Conservation (phyloP, 257 asterid genomes). For the Scutellaria baicalensis region DNA sequence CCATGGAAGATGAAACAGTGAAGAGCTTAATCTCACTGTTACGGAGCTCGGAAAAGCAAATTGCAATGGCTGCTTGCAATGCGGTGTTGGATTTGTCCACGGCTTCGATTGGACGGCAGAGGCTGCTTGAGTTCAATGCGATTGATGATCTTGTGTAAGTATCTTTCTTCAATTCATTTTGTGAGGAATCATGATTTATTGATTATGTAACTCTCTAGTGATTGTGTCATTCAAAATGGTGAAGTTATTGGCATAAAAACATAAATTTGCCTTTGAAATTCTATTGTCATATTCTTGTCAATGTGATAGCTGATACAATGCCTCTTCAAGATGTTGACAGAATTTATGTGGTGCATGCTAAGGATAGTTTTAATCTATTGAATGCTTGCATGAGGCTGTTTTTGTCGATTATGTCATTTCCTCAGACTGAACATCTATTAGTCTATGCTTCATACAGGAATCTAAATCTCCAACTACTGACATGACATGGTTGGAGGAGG, state of each 20-base stretch:
- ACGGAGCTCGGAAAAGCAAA: slow-evolving; percentile 25
- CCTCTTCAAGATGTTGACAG: neutral
- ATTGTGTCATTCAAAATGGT: too few relatives aligned
- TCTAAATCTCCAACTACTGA: slow-evolving; percentile 24
- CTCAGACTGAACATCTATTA: slow-evolving; percentile 34
- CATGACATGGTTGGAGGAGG: slow-evolving; percentile 27
- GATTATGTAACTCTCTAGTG: neutral
- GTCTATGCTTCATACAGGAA: slow-evolving; percentile 59
- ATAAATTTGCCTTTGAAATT: neutral
- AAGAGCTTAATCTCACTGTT: slow-evolving; percentile 44
- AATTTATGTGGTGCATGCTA: neutral
- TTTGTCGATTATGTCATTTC: neutral
- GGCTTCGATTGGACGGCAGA: slow-evolving; percentile 42
- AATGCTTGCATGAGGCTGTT: neutral
- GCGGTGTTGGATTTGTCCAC: slow-evolving; percentile 66
- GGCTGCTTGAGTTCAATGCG: slow-evolving; percentile 42
- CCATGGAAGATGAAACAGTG: slow-evolving; percentile 43
- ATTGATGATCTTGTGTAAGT: slow-evolving; percentile 59
- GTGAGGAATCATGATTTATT: neutral
- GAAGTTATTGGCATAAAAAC: neutral
- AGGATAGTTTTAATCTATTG: neutral
- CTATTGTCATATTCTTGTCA: neutral
- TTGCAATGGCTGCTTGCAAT: slow-evolving; percentile 57
- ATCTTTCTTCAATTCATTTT: neutral
- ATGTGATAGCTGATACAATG: too few relatives aligned